Percentiles rank a stretch among this genome's conserved stretches.
Evolutionary conservation across 768 basidiomycete species (phyloP).

Genomic region (Russula olivacea): DNA sequence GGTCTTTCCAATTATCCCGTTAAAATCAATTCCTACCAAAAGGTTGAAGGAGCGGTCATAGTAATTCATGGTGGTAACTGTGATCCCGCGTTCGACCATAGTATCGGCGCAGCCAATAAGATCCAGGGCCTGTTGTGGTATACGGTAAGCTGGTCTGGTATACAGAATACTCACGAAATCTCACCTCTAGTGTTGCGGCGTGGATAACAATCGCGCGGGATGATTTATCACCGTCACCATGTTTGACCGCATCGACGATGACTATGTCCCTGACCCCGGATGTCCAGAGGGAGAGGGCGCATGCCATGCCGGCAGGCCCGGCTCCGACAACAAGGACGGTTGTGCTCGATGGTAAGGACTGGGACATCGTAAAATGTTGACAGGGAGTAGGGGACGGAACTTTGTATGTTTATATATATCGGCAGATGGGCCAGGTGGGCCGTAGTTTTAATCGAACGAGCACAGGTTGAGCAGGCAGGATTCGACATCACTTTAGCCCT

Average conservation of each 20-base stretch:
- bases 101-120: slow-evolving; percentile 39
- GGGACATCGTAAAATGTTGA: slow-evolving; percentile 21
- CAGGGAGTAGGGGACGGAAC: not conserved
- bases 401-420: not conserved
- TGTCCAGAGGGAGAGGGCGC: slow-evolving; percentile 42
- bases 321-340: slow-evolving; percentile 47
- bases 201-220: slow-evolving; percentile 48
- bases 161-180: slow-evolving; percentile 3
- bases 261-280: slow-evolving; percentile 40
- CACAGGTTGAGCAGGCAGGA: too few species aligned
- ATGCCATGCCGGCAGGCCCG: slow-evolving; percentile 44
- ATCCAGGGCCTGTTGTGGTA: slow-evolving; percentile 42
- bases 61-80: slow-evolving; percentile 28
- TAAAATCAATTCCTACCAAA: slow-evolving; percentile 33
- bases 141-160: slow-evolving; percentile 28
- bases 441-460: not conserved
- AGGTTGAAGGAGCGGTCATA: slow-evolving; percentile 30
- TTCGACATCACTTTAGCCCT: not conserved
- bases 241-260: slow-evolving; percentile 39
- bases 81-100: slow-evolving; percentile 37
- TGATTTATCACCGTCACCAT: slow-evolving; percentile 33
- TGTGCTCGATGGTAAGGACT: slow-evolving; percentile 33
- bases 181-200: slow-evolving; percentile 48
- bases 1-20: slow-evolving; percentile 38
- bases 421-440: not conserved